Evolutionary conservation across 192 early-diverging fungal species (phyloP).

Genomic region (Pecoramyces ruminantium): DNA sequence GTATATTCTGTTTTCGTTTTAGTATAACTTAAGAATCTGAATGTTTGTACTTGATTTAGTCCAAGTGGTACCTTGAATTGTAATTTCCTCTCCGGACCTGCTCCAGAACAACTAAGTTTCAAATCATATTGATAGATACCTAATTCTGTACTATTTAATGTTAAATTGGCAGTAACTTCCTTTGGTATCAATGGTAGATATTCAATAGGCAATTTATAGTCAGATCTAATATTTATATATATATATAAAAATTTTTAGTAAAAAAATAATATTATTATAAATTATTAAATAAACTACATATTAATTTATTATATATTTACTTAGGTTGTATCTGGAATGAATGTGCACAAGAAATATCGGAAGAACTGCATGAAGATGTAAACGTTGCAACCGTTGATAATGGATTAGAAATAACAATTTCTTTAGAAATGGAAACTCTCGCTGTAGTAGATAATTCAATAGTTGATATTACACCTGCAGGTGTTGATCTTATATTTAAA

Average conservation of each 20-base stretch:
- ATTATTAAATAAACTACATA: neutral
- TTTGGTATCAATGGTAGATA: conserved; percentile 32
- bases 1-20: conserved; percentile 35
- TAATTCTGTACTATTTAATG: conserved; percentile 21
- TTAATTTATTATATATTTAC: conserved; percentile 11
- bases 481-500: conserved; percentile 26
- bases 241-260: too few relatives aligned
- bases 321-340: conserved; percentile 23
- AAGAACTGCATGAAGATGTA: conserved; percentile 15
- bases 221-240: too few relatives aligned
- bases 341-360: conserved; percentile 29
- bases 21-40: conserved; percentile 30
- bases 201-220: conserved; percentile 18
- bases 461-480: conserved; percentile 28
- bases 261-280: too few relatives aligned
- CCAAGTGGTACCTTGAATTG: conserved; percentile 41
- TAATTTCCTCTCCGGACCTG: conserved; percentile 24
- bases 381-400: conserved; percentile 23
- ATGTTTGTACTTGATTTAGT: conserved; percentile 25
- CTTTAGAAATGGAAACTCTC: conserved; percentile 13
- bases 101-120: conserved; percentile 15
- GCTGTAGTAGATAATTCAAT: conserved; percentile 23
- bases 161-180: conserved; percentile 19
- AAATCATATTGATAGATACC: conserved; percentile 35
- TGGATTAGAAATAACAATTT: conserved; percentile 28